These are phyloP conservation scores for Aspergillus sp. DNA, from an alignment of 2,329 filamentous ascomycete species.

Conservation along the genomic window DNA sequence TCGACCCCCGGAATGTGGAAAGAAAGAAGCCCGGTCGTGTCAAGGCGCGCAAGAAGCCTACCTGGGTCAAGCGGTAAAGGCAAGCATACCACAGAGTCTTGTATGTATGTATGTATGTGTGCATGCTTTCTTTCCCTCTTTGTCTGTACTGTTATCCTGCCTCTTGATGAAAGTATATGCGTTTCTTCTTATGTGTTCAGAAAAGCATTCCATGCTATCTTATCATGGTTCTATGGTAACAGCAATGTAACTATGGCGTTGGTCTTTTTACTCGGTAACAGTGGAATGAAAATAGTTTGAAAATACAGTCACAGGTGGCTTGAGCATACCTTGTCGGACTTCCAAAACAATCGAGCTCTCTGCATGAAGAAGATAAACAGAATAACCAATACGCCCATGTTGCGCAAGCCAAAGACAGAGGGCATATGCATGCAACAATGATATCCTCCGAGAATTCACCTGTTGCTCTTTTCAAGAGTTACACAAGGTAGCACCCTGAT, in stretches of 20 bases:
- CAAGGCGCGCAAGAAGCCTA: slow-evolving; percentile 95
- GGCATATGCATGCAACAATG: too few species aligned
- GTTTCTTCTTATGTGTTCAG: slow-evolving; percentile 11
- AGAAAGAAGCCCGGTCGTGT: slow-evolving; percentile 95
- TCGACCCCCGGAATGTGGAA: slow-evolving; percentile 85
- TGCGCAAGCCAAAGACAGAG: too few species aligned
- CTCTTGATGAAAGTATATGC: slow-evolving; percentile 20
- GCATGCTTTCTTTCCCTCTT: slow-evolving; percentile 16
- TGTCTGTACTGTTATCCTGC: slow-evolving; percentile 16
- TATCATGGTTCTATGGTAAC: background rate
- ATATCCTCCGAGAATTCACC: too few species aligned
- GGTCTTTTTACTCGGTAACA: background rate
- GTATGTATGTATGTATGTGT: too few species aligned
- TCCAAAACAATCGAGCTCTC: too few species aligned
- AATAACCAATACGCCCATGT: too few species aligned
- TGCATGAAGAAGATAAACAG: too few species aligned
- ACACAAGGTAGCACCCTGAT: too few species aligned
- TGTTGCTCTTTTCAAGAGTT: too few species aligned
- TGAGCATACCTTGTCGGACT: too few species aligned
- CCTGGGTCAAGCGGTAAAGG: slow-evolving; percentile 80
- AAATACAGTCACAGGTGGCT: too few species aligned
- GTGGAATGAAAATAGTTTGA: too few species aligned
- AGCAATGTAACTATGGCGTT: slow-evolving; percentile 1
- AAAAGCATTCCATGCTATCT: background rate
- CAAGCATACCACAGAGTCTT: background rate